These are phyloP conservation scores for Bruguiera parviflora DNA, from an alignment of 345 rosid species.

Conservation along the genomic window DNA sequence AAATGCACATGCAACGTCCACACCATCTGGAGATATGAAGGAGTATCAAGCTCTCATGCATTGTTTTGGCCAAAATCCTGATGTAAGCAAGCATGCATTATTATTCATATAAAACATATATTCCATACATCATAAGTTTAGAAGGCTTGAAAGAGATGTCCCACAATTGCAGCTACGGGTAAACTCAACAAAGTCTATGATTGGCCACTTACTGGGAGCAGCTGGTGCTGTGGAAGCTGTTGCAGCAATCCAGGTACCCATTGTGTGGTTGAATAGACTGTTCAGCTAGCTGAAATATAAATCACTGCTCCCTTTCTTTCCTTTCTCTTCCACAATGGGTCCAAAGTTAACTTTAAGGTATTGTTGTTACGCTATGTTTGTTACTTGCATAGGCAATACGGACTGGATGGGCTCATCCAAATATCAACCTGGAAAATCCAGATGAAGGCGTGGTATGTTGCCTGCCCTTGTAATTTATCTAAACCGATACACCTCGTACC, in stretches of 20 bases:
- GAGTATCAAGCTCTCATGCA: slow-evolving; percentile 74
- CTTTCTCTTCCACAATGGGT: neutral
- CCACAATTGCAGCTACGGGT: slow-evolving; percentile 51
- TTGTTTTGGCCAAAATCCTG: slow-evolving; percentile 78
- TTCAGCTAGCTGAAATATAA: neutral
- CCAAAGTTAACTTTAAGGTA: too few species aligned
- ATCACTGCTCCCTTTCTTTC: neutral
- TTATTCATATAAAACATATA: neutral
- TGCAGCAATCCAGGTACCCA: slow-evolving; percentile 71
- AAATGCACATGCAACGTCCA: slow-evolving; percentile 95
- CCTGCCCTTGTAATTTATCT: neutral
- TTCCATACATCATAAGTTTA: slow-evolving; percentile 4
- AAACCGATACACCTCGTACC: neutral
- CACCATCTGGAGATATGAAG: slow-evolving; percentile 81
- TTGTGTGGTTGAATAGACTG: neutral
- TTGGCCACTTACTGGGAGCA: slow-evolving; percentile 90
- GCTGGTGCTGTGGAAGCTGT: slow-evolving; percentile 95
- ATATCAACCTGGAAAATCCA: slow-evolving; percentile 82
- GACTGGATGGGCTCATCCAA: slow-evolving; percentile 97
- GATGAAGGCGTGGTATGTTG: slow-evolving; percentile 70
- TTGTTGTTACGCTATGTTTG: neutral
- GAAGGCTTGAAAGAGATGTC: slow-evolving; percentile 17
- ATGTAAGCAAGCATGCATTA: slow-evolving; percentile 35
- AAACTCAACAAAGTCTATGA: slow-evolving; percentile 94
- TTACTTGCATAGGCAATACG: slow-evolving; percentile 62